A percentile compares a stretch with the other conserved stretches of the same genome.
Evolutionary conservation across 2,329 filamentous ascomycete genomes (phyloP).

Genomic region (Diaporthe batatas): DNA sequence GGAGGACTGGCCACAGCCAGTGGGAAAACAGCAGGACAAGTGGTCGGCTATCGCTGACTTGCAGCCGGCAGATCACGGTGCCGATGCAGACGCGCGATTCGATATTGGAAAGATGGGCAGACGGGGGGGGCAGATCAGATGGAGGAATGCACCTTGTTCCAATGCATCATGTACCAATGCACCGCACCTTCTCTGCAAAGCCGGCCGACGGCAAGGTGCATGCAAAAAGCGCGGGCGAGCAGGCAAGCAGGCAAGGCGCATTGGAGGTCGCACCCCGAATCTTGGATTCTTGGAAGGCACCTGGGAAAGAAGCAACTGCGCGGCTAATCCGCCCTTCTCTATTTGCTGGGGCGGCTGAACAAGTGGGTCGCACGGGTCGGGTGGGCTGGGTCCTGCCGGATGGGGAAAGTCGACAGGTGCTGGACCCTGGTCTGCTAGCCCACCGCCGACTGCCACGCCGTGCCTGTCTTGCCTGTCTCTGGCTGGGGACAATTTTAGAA

Average conservation of each 20-base stretch:
- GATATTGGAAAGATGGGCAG: slow-evolving; percentile 3
- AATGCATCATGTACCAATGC: too few species aligned
- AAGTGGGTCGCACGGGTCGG: slow-evolving; percentile 9
- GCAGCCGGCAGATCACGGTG: slow-evolving; percentile 6
- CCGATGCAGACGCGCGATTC: background rate
- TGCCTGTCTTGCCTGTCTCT: background rate
- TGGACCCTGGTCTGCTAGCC: too few species aligned
- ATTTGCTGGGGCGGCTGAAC: slow-evolving; percentile 32
- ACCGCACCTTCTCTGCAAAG: too few species aligned
- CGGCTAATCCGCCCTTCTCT: slow-evolving; percentile 11
- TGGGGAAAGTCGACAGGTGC: slow-evolving; percentile 24
- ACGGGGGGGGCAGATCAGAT: slow-evolving; percentile 29
- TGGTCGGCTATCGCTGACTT: slow-evolving; percentile 28
- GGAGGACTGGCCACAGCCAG: too few species aligned
- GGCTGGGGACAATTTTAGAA: slow-evolving; percentile 31
- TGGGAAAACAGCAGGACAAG: too few species aligned
- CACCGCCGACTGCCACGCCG: background rate
- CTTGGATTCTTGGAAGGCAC: slow-evolving; percentile 2
- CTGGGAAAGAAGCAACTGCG: slow-evolving; percentile 20
- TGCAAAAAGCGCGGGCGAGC: too few species aligned
- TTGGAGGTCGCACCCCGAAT: background rate
- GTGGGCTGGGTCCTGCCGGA: background rate
- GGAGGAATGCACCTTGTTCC: slow-evolving; percentile 2
- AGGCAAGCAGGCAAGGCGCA: too few species aligned
- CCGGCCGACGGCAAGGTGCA: slow-evolving; percentile 23